Conservation (phyloP, 1,139 yeast genomes). For the Yamadazyma buinensis region DNA sequence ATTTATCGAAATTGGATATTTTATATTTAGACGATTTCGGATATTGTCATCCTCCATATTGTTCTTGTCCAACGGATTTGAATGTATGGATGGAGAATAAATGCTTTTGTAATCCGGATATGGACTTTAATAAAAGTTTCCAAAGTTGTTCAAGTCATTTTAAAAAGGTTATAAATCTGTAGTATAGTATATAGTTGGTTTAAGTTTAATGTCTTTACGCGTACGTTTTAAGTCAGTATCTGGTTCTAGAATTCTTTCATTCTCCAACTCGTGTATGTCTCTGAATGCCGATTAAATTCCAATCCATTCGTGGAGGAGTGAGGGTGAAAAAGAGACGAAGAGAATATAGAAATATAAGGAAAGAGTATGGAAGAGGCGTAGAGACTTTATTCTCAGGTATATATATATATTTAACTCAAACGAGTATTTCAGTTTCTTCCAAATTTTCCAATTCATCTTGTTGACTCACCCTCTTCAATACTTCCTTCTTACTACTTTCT, state of each 20-base stretch:
- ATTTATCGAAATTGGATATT: constrained; percentile 21
- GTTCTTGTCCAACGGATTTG: constrained; percentile 28
- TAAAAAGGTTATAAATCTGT: constrained; percentile 6
- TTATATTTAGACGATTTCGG: constrained; percentile 34
- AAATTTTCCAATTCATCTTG: constrained; percentile 64
- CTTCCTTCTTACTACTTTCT: constrained; percentile 80
- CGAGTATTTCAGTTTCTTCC: constrained; percentile 46
- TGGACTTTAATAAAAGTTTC: constrained; percentile 24
- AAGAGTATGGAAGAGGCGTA: no score
- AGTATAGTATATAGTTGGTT: no score
- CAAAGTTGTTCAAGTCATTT: constrained; percentile 33
- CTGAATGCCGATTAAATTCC: no score
- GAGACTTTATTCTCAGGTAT: no score
- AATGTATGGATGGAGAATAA: constrained; percentile 13
- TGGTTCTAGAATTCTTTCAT: no score
- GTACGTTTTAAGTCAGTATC: no score
- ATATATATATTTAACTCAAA: no score
- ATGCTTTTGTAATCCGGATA: constrained; percentile 29
- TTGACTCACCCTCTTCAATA: constrained; percentile 68
- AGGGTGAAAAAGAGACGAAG: no score
- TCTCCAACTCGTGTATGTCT: no score
- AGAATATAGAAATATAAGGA: no score
- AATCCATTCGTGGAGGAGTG: no score
- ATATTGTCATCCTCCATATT: constrained; percentile 32
- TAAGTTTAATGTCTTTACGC: no score